These are phyloP conservation scores for Phytophthora rubi DNA, from an alignment of 352 stramenopile species.

Conservation along the genomic window DNA sequence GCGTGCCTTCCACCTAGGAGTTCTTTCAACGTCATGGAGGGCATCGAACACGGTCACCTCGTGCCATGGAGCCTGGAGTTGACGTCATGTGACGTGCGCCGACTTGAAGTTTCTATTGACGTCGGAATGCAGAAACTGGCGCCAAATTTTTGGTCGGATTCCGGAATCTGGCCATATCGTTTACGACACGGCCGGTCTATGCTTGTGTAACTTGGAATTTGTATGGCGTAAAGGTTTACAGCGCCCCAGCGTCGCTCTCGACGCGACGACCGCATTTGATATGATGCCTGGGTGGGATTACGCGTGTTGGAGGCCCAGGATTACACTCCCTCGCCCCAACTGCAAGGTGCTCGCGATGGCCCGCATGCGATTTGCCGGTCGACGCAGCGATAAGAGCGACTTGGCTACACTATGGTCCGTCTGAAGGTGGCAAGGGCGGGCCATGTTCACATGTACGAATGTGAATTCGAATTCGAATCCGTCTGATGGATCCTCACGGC, in stretches of 20 bases:
- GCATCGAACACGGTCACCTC: background rate
- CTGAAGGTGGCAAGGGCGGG: background rate
- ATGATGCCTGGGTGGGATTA: conserved; percentile 32
- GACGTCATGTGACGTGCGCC: conserved; percentile 17
- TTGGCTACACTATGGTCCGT: conserved; percentile 25
- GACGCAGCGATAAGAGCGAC: no score
- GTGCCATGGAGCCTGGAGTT: background rate
- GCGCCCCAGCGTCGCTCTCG: background rate
- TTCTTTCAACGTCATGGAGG: background rate
- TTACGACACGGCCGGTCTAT: background rate
- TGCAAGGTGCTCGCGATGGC: conserved; percentile 29
- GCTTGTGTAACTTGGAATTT: no score
- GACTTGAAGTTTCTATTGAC: conserved; percentile 12
- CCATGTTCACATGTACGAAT: background rate
- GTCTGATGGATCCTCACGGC: background rate
- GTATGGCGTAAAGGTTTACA: no score
- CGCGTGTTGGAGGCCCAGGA: conserved; percentile 11
- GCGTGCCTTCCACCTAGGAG: background rate
- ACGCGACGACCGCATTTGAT: conserved; percentile 18
- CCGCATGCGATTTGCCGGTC: conserved; percentile 27
- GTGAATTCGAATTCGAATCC: conserved; percentile 16
- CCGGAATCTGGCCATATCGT: background rate
- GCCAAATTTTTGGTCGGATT: conserved; percentile 1
- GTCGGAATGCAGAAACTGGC: background rate
- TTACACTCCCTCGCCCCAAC: conserved; percentile 8